Evolutionary conservation across 345 rosid species (phyloP), one percentile per base, ranked within the genome.

Genomic region (Melastoma malabathricum): DNA sequence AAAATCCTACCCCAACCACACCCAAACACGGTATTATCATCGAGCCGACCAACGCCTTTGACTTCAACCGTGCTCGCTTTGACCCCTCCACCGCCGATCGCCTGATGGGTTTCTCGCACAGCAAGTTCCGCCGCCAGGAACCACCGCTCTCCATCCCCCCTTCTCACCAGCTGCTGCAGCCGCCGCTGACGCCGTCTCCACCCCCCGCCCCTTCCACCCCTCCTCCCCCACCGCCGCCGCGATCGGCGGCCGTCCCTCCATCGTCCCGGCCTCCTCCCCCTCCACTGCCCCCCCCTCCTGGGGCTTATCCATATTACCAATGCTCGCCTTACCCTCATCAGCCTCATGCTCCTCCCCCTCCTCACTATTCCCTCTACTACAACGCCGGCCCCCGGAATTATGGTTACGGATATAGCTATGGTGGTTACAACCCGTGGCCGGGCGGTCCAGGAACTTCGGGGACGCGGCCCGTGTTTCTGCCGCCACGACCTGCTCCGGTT

Each of bases 351-450:
- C 25, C 43, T 3, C 51, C 45, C 55, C 44, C 23, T 18, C 50
- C 10, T 38, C 56, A 44, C 43, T 18, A 54, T 43, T 51, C 56
- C 44, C 56, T 51, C 44, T 59, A n/a, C 58, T 6, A 34, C 41
- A 34, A 34, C 41, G 41, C 41, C 2, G 41, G 12, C 41, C 41
- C 12, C 12, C 2, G 41, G 41, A 34, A 34, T 34, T 34, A 34
- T 12, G 41, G 41, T 34, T 34, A 9, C 12, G 41, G 41, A 9
- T 34, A 34, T 12, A 12, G 41, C 12, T 34, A 6, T 12, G 41
- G 41, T 0, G 41, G 41, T 34, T 34, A 34, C 41, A 34, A 34
- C 12, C 12, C 41, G 6, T 9, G 41, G 41, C 2, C 41, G 12
- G 18, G 48, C 43, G 19, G 51, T 27, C 56, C 13, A 9, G 41